These are phyloP conservation scores for Phyllosticta citriasiana DNA, from an alignment of 2,329 filamentous ascomycete species.

Conservation along the genomic window DNA sequence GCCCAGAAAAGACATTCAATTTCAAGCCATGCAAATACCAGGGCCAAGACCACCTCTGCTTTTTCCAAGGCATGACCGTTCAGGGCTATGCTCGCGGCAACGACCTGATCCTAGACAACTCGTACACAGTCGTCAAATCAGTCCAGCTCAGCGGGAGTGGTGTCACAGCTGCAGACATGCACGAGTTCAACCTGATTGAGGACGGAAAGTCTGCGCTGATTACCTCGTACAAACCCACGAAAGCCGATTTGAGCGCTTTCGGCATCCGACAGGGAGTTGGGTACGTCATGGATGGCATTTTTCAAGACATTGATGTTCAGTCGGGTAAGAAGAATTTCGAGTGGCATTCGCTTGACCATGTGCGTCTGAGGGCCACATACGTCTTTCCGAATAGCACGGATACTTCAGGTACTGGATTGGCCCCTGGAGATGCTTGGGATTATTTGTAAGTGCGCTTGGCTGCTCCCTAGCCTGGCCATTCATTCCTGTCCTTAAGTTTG, in stretches of 20 bases:
- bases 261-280: constrained; percentile 35
- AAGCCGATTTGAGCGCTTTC: constrained; percentile 36
- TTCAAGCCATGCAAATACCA: constrained; percentile 41
- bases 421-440: constrained; percentile 40
- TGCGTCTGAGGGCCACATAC: constrained; percentile 39
- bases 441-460: constrained; percentile 28
- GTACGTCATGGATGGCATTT: constrained; percentile 42
- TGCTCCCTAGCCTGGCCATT: background rate
- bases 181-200: constrained; percentile 41
- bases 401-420: constrained; percentile 34
- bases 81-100: constrained; percentile 43
- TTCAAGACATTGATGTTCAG: constrained; percentile 45
- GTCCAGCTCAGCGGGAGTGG: constrained; percentile 27
- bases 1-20: constrained; percentile 38
- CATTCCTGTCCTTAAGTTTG: background rate
- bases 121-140: constrained; percentile 39
- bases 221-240: constrained; percentile 28
- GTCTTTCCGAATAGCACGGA: constrained; percentile 35
- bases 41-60: constrained; percentile 40
- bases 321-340: constrained; percentile 48
- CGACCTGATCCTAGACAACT: constrained; percentile 42
- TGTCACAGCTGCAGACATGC: constrained; percentile 39
- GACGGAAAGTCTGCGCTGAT: constrained; percentile 31
- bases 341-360: constrained; percentile 48
- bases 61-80: constrained; percentile 43